Percentiles rank a stretch among this genome's conserved stretches.
Evolutionary conservation across 352 stramenopile genomes (phyloP).

Genomic region (Pythium graminicola): DNA sequence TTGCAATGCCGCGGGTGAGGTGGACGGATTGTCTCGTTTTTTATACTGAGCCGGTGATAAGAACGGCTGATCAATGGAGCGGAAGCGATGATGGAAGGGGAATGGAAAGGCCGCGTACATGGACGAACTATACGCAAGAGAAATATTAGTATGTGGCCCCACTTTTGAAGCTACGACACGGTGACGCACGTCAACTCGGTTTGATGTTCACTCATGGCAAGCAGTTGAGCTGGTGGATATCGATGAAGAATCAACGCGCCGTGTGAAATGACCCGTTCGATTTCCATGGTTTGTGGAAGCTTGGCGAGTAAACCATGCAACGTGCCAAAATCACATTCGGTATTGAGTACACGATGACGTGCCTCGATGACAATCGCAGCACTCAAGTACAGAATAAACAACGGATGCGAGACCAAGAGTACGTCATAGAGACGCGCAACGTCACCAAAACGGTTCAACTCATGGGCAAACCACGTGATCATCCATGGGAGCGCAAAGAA

Average conservation of each 20-base stretch:
- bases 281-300: conserved; percentile 63
- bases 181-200: conserved; percentile 10
- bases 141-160: too few relatives aligned
- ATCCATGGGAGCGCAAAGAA: conserved; percentile 93
- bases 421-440: conserved; percentile 91
- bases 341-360: conserved; percentile 49
- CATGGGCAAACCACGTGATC: conserved; percentile 94
- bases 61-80: conserved; percentile 16
- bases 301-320: conserved; percentile 72
- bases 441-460: conserved; percentile 81
- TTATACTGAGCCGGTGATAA: conserved; percentile 15
- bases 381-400: conserved; percentile 89
- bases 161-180: too few relatives aligned
- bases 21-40: not conserved
- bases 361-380: conserved; percentile 65
- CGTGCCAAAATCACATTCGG: conserved; percentile 68
- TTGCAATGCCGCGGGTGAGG: not conserved
- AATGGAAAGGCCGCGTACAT: conserved; percentile 25
- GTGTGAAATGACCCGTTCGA: conserved; percentile 53
- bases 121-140: conserved; percentile 4
- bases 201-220: conserved; percentile 8
- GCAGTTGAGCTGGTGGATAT: conserved; percentile 35
- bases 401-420: conserved; percentile 88
- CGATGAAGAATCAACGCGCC: conserved; percentile 56
- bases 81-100: conserved; percentile 20